Percentiles rank a stretch among this genome's conserved stretches.
Evolutionary conservation across 169 alveolate genomes (phyloP).

Genomic region (Cyclospora cayetanensis): DNA sequence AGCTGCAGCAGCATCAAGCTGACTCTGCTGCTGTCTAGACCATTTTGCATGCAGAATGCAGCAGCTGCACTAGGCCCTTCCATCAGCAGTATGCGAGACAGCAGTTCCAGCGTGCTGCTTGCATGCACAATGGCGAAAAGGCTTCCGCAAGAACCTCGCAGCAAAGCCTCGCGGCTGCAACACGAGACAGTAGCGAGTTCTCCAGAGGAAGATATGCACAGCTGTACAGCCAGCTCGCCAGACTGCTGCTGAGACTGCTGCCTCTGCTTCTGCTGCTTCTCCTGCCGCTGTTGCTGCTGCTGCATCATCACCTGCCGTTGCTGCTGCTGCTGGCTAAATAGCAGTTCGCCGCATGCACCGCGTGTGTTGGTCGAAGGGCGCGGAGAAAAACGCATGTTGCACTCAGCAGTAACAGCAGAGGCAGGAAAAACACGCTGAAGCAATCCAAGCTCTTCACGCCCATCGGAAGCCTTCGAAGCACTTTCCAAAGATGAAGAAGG

Average conservation of each 20-base stretch:
- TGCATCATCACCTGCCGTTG: neutral
- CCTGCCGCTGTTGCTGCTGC: neutral
- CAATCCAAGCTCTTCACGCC: too few species aligned
- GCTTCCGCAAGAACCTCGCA: neutral
- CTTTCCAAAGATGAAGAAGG: neutral
- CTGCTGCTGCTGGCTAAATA: neutral
- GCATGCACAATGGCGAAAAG: conserved; percentile 15
- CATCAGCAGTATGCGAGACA: conserved; percentile 39
- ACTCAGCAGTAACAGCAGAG: conserved; percentile 7
- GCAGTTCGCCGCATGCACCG: neutral
- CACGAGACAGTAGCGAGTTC: neutral
- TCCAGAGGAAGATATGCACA: neutral
- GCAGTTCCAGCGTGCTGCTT: conserved; percentile 41
- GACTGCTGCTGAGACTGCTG: conserved; percentile 16
- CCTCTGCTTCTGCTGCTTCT: neutral
- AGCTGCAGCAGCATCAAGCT: conserved; percentile 53
- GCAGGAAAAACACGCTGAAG: too few species aligned
- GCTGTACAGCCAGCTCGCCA: conserved; percentile 21
- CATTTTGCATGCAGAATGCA: conserved; percentile 59
- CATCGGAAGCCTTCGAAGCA: too few species aligned
- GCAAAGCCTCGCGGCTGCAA: conserved; percentile 37
- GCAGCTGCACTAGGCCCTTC: conserved; percentile 61
- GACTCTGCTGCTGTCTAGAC: conserved; percentile 44
- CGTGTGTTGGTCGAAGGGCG: too few species aligned
- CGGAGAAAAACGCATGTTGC: too few species aligned